Conservation (phyloP, 345 rosid genomes). For the Carallia pectinifolia region DNA sequence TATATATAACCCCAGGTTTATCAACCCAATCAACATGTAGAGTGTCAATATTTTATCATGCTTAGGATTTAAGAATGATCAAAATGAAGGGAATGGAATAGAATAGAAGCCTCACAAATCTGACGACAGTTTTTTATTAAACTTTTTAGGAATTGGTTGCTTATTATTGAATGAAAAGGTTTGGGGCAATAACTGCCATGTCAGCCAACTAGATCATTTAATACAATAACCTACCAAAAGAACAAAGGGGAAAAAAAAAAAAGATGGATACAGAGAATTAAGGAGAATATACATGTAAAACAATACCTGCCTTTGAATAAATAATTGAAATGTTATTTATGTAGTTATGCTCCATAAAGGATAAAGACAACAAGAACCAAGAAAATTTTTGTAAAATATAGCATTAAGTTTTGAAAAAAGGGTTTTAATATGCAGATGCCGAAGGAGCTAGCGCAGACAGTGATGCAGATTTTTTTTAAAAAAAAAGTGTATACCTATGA, state of each 20-base stretch:
- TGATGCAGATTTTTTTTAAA: too few relatives aligned
- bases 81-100: background rate
- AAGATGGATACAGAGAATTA: constrained; percentile 27
- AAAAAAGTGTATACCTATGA: too few relatives aligned
- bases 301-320: background rate
- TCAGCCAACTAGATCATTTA: constrained; percentile 27
- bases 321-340: background rate
- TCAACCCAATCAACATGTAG: constrained; percentile 16
- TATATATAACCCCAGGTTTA: background rate
- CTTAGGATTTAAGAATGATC: background rate
- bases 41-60: constrained; percentile 4
- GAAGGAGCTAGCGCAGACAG: too few relatives aligned
- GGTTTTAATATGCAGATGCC: too few relatives aligned
- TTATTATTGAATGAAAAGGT: constrained; percentile 20
- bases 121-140: background rate
- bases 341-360: background rate
- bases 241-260: constrained; percentile 4
- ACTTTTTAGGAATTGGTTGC: constrained; percentile 10
- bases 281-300: background rate
- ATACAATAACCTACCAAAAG: background rate
- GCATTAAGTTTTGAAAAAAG: background rate
- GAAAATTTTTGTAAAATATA: background rate
- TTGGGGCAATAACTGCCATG: constrained; percentile 46
- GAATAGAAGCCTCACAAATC: constrained; percentile 27
- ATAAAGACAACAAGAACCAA: background rate